phyloP scores from a whole-genome alignment of 2,329 filamentous ascomycete genomes.

The Cyclaneusma minus region DNA sequence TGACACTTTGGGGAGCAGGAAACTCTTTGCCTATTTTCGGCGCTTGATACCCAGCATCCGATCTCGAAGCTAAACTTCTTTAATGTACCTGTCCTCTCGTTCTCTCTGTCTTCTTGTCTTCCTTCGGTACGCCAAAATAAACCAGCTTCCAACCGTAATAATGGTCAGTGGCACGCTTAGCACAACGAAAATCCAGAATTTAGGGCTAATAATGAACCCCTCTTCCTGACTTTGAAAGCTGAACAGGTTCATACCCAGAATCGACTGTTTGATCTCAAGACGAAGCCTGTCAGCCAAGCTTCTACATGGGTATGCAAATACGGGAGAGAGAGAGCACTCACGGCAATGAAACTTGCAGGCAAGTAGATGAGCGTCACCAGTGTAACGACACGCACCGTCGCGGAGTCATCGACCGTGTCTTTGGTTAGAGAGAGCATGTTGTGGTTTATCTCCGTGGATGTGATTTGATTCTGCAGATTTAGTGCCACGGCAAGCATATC shows the following conservation, averaged over 20 bases:
- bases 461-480: slow-evolving; percentile 6
- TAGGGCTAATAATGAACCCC: slow-evolving; percentile 12
- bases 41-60: too few species aligned
- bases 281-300: too few species aligned
- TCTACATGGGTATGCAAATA: too few species aligned
- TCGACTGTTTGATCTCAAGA: slow-evolving; percentile 10
- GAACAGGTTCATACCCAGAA: slow-evolving; percentile 21
- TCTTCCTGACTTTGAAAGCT: slow-evolving; percentile 10
- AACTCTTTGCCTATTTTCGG: too few species aligned
- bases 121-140: too few species aligned
- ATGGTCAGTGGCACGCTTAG: slow-evolving; percentile 14
- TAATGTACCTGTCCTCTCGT: too few species aligned
- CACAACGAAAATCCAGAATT: slow-evolving; percentile 19
- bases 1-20: too few species aligned
- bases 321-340: slow-evolving; percentile 6
- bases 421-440: slow-evolving; percentile 12
- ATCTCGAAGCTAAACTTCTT: too few species aligned
- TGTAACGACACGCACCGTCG: slow-evolving; percentile 16
- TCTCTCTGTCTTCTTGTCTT: too few species aligned
- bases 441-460: slow-evolving; percentile 4
- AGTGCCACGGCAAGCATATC: slow-evolving; percentile 4
- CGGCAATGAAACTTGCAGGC: slow-evolving; percentile 16
- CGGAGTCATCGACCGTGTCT: slow-evolving; percentile 15
- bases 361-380: slow-evolving; percentile 18
- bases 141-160: too few species aligned